phyloP scores from a whole-genome alignment of 1,139 yeast genomes.

The Kodamaea ohmeri region DNA sequence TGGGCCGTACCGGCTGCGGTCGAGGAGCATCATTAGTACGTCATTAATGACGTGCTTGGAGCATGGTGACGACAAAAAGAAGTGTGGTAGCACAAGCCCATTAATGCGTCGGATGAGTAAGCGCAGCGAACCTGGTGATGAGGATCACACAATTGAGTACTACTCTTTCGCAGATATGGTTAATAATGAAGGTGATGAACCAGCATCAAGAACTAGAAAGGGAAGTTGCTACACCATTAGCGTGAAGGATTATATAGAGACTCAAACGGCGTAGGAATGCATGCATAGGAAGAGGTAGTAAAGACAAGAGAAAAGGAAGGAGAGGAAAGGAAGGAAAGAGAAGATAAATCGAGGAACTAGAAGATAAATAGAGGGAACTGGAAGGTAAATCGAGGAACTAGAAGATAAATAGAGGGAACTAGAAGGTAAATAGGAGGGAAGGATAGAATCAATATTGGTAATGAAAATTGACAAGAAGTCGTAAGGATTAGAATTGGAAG shows the following conservation, averaged over 20 bases:
- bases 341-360: background rate
- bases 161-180: constrained; percentile 36
- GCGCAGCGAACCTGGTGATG: constrained; percentile 5
- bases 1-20: constrained; percentile 15
- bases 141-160: constrained; percentile 25
- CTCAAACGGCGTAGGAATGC: constrained; percentile 4
- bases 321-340: background rate
- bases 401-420: background rate
- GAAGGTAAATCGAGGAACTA: background rate
- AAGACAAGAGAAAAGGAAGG: background rate
- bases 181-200: constrained; percentile 17
- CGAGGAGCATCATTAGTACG: constrained; percentile 27
- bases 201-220: constrained; percentile 14
- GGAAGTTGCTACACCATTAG: constrained; percentile 21
- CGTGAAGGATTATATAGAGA: constrained; percentile 21
- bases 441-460: background rate
- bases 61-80: constrained; percentile 10
- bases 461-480: background rate
- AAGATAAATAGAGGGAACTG: background rate
- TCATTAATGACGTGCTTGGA: constrained; percentile 24
- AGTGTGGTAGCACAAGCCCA: constrained; percentile 7
- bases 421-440: background rate
- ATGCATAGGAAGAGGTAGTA: background rate
- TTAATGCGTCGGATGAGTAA: constrained; percentile 12
- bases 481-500: too few relatives aligned